Base-by-base conservation (phyloP, 2,329 filamentous ascomycete species). In the Diaporthe destruens region DNA sequence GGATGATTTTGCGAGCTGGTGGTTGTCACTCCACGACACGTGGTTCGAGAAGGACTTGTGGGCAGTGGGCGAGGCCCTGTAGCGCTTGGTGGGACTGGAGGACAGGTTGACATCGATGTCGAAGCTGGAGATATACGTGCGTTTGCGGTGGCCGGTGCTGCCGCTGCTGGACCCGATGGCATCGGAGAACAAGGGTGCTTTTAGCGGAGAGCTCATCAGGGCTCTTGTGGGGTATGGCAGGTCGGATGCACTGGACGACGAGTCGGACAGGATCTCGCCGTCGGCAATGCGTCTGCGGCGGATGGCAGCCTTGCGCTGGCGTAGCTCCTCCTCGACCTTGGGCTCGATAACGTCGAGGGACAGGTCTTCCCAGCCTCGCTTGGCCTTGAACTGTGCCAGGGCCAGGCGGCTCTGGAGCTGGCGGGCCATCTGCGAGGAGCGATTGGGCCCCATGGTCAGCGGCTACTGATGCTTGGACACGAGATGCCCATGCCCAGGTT, bases 321-420 rank as follows among this genome's bases (percentile, higher is more conserved):
- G 72, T 80, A 95, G 87, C 83, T 96, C 90, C 80, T 95, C 90
- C 80, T 96, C 92, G 75, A 96, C 86, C 81, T 92, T 93, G 67
- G 94, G 94, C 83, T 97, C 94, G 84, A 98, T 94, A 74, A 88
- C 91, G 81, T 95, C 94, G 79, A 97, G 90, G 75, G 93, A 94
- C 81, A 97, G 89, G 82, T 96, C 94, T 83, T 98, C 93, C 92
- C 95, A 97, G 81, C 95, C 95, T 85, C 97, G 93, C 84, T 97
- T 95, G 77, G 96, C 95, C 85, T 98, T 98, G 89, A 98, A 96
- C 83, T 97, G 96, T 81, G 96, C 96, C 76, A 98, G 90, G 73
- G 96, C 96, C 74, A 99, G 91, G 75, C 96, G 94, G 85, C 97
- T 95, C 85, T 98, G 95, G 71, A 99, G 87, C 79, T 93, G 93